Conservation (phyloP, 768 basidiomycete species). For the Mycena vulgaris region DNA sequence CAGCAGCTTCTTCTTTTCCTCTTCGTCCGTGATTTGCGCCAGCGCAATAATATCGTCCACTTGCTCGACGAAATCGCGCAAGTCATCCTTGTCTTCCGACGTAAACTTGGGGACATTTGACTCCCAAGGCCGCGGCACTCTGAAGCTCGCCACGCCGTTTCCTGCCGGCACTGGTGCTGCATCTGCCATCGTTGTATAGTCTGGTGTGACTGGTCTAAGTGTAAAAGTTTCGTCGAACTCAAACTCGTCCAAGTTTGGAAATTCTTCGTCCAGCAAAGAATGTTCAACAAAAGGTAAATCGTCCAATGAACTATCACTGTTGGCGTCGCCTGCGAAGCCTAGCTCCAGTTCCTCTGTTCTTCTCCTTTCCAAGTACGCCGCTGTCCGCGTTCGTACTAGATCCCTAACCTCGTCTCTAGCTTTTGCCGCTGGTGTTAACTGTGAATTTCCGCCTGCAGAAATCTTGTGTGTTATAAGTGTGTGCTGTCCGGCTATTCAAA, state of each 20-base stretch:
- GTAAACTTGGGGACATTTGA: conserved; percentile 28
- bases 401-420: conserved; percentile 4
- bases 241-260: conserved; percentile 11
- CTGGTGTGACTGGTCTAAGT: background rate
- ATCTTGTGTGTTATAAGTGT: background rate
- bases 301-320: conserved; percentile 8
- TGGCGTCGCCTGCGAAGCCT: conserved; percentile 20
- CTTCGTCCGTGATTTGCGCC: conserved; percentile 16
- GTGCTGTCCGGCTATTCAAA: background rate
- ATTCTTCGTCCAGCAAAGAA: conserved; percentile 7
- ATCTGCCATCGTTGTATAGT: background rate
- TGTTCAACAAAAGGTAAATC: background rate
- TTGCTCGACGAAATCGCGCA: conserved; percentile 27
- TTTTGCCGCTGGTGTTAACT: background rate
- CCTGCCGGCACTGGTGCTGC: background rate
- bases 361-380: background rate
- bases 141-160: conserved; percentile 17
- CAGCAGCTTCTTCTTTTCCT: conserved; percentile 20
- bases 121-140: conserved; percentile 30
- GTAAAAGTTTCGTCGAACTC: background rate
- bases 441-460: background rate
- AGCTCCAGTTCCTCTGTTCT: background rate
- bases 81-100: conserved; percentile 25
- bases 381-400: background rate
- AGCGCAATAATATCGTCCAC: conserved; percentile 20